Base-by-base conservation (phyloP, 2,329 filamentous ascomycete genomes). In the Rhexocercosporidium sp. region DNA sequence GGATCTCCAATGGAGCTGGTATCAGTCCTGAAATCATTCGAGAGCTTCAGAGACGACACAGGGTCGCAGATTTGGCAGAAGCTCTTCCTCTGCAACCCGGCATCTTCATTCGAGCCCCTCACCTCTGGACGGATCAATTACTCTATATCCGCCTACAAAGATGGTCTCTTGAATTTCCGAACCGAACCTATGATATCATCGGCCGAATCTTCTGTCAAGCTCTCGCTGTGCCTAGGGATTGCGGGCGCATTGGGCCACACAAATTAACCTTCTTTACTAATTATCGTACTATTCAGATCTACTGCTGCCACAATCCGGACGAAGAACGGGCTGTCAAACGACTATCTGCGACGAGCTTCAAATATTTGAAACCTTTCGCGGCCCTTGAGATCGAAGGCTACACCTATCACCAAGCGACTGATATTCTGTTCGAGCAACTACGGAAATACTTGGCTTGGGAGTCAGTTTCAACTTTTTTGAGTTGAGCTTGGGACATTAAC, bases 201-300 rank as follows among this genome's bases (percentile, higher is more conserved):
- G 72, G 68, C 12, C 63, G 59, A 18, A 69, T 75, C 34, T 63
- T 75, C 18, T 71, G 69, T 62, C 69, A 73, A 62, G 66, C 59
- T 39, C 60, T 73, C 22, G 62, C 57, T 47, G 46, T 70, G 51
- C 68, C 66, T 22, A 41, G 62, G 39, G 66, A 71, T 31, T 75
- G 72, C 66, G 31, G 41, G 14, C 67, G 73, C 29, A 41, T 41
- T 14, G 59, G 71, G 62, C 9, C 65, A 11, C 71, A 75, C 49
- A 66, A 71, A 41, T 66, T 73, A 27, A 39, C 68, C 59, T 74
- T 75, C 59, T 77, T 75, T 74, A 74, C 75, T 77, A 71, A 77
- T 53, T 70, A 71, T 47, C 68, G 69, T 67, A 65, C 68, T 22
- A 69, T 73, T 39, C 74, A 77, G 75, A 56, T 72, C 27, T 75